Base-by-base conservation (phyloP, 2,329 filamentous ascomycete species). In the Colletotrichum theobromicola region DNA sequence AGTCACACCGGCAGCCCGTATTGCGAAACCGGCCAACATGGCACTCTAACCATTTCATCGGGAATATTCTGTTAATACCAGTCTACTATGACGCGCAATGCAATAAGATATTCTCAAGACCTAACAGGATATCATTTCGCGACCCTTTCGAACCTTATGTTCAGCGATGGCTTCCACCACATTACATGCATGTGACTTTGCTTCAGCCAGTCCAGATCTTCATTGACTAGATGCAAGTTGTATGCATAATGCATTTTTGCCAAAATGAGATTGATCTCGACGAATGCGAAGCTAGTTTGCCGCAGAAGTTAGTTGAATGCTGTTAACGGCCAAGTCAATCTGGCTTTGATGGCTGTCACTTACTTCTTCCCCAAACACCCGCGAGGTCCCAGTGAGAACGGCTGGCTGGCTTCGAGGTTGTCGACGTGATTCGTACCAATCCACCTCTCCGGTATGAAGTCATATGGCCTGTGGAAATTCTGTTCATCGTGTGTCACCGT, bases 201-300 rank as follows among this genome's bases (percentile, higher is more conserved):
- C 6, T 70, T 58, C 34, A 84, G 76, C 85, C 87, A 89, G 67
- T 88, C 82, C 2, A 77, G 57, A 53, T 82, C 77, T 34, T 75
- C 73, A 53, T 80, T 76, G 2, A 83, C 74, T 58, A 84, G 77
- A 73, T 84, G 80, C 55, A 86, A 58, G 62, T 87, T 83, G 72
- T 84, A 87, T 10, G 72, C 75, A 67, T 75, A 86, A 7, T 85
- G 30, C 34, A 87, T 74, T 75, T 85, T 86, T 2, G 83, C 80
- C 16, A 87, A 63, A 15, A 85, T 79, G 7, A 84, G 74, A 12
- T 80, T 79, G 77, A 87, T 80, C 75, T 87, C 83, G 53, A 85
- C 79, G 55, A 79, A 82, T 1, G 85, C 85, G 28, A 83, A 79
- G 74, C 80, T 79, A 68, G 35, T 5, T 50, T 50, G 34, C 61